Base-by-base conservation (phyloP, 495 filamentous ascomycete species). In the Tuber aestivum region DNA sequence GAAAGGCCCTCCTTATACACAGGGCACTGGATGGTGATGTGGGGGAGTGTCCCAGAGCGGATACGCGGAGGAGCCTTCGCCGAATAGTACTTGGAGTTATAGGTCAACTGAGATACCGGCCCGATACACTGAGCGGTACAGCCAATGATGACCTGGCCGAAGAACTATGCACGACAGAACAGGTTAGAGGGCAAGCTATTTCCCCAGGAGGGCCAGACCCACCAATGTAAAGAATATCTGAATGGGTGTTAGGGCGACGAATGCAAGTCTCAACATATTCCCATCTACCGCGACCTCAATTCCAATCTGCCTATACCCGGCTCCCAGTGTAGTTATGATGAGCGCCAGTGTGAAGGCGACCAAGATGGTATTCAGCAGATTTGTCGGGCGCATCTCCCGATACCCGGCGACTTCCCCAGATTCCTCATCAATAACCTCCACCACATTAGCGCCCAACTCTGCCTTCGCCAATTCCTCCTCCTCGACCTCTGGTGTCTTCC, bases 21-120 rank as follows among this genome's bases (percentile, higher is more conserved):
- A 10, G 91, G 91, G 85, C 89, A 90, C 83, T 93, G 91, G 75
- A 93, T 91, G 7, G 91, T 93, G 50, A 93, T 86, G 79, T 93
- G 91, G 10, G 91, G 91, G 35, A 92, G 77, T 6, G 73, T 70
- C 0, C 76, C 71, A 6, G 72, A 75, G 40, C 79, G 74, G 48
- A 83, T 74, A 32, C 91, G 85, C 68, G 87, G 87, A 2, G 92
- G 90, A 9, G 89, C 86, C 65, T 85, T 84, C 37, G 91, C 92
- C 6, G 92, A 94, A 85, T 91, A 94, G 84, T 90, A 94, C 83
- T 91, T 91, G 76, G 91, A 93, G 84, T 94, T 94, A 76, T 87
- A 84, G 48, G 87, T 89, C 83, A 94, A 87, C 82, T 93, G 92
- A 38, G 87, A 86, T 72, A 93, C 88, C 10, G 92, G 92, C 23